Conservation (phyloP, 495 filamentous ascomycete species). For the Hyaloscypha hepaticicola region DNA sequence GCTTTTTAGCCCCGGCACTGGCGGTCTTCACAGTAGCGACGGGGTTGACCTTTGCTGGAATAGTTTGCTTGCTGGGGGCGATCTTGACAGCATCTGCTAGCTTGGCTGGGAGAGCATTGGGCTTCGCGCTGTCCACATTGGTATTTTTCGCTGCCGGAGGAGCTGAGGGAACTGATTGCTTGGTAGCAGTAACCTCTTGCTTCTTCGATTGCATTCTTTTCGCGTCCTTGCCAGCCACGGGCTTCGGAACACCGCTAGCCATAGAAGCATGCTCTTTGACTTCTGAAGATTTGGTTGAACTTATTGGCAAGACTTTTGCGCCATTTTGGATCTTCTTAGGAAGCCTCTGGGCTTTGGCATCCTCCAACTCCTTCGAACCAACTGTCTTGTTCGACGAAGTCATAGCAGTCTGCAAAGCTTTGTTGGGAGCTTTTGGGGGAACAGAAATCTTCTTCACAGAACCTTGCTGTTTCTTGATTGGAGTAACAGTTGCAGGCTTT, state of each 20-base stretch:
- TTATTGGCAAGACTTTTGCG: not conserved
- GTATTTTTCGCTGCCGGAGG: not conserved
- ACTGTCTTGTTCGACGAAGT: not conserved
- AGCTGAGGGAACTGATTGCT: not conserved
- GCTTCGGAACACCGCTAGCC: not conserved
- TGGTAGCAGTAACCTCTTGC: not conserved
- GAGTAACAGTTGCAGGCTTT: not conserved
- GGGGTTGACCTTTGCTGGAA: not conserved
- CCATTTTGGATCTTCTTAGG: not conserved
- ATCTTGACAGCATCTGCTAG: no score
- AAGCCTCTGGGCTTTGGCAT: not conserved
- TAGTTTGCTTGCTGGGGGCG: no score
- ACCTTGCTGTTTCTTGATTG: conserved; percentile 4
- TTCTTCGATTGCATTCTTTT: not conserved
- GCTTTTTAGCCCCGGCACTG: not conserved
- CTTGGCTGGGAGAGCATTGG: not conserved
- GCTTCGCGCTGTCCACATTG: not conserved
- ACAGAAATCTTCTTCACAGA: not conserved
- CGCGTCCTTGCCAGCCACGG: not conserved
- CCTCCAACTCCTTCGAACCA: not conserved
- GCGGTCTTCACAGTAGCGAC: not conserved
- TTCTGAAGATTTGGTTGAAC: not conserved
- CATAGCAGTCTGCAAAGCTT: not conserved
- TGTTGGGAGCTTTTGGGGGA: not conserved
- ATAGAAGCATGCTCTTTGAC: not conserved